Conservation (phyloP, 108 stramenopile genomes). For the Pseudonitzschia pungens region DNA sequence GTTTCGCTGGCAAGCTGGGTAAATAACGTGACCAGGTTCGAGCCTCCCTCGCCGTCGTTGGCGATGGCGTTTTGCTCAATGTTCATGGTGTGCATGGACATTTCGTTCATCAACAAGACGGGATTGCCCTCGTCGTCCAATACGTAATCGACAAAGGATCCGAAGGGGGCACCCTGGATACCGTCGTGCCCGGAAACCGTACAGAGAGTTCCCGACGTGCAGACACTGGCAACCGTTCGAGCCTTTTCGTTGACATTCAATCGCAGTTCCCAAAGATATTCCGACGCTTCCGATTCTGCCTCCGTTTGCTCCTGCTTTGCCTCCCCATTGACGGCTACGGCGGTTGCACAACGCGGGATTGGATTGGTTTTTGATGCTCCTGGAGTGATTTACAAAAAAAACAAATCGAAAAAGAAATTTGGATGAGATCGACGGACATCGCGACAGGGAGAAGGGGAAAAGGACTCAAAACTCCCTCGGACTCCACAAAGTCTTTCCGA, state of each 20-base stretch:
- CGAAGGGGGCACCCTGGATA: slow-evolving; percentile 90
- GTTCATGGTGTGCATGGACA: slow-evolving; percentile 94
- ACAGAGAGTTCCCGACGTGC: slow-evolving; percentile 86
- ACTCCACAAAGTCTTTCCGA: no score
- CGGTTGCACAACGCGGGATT: slow-evolving; percentile 7
- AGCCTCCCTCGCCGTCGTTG: slow-evolving; percentile 12
- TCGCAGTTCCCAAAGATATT: slow-evolving; percentile 57
- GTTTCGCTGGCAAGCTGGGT: slow-evolving; percentile 54
- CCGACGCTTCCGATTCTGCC: slow-evolving; percentile 14
- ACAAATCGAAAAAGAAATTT: no score
- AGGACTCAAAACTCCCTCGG: no score
- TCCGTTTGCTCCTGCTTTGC: slow-evolving; percentile 17
- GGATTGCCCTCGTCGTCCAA: slow-evolving; percentile 92
- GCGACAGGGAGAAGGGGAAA: no score
- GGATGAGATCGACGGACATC: no score
- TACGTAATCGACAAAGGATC: slow-evolving; percentile 96
- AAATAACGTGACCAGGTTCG: slow-evolving; percentile 74
- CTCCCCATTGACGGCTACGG: slow-evolving; percentile 36
- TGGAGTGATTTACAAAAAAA: no score
- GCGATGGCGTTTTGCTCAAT: slow-evolving; percentile 51
- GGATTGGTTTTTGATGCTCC: background rate
- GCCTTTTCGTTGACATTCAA: slow-evolving; percentile 87
- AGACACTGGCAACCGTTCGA: slow-evolving; percentile 79
- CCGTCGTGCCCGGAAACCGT: slow-evolving; percentile 76
- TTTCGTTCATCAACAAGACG: slow-evolving; percentile 93